Evolutionary conservation across 2,329 filamentous ascomycete species (phyloP), one percentile per base, ranked within the genome.

Genomic region (Dryadomyces quercus-mongolicae): DNA sequence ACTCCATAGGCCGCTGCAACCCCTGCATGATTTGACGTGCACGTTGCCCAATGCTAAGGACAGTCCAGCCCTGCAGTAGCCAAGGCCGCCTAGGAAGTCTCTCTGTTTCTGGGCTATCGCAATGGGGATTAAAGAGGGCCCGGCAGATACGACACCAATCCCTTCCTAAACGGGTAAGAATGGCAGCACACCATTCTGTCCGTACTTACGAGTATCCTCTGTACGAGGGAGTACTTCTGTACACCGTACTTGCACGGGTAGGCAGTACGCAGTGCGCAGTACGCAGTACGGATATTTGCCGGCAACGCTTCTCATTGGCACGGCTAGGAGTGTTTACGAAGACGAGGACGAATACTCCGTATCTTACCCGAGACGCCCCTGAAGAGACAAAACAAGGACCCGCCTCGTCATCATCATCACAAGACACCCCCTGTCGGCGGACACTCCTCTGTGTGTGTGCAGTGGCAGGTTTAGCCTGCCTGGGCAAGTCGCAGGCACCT

Each of bases 331-430:
- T n/a, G n/a, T 31, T 31, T 31, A 31, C 25, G 4, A 31, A 8
- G 25, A 31, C 25, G 25, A 31, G 8, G 25, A 31, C 25, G 25
- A 31, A 31, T 31, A 31, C 25, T 31, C 25, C 25, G 25, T 31
- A 31, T 31, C 25, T 31, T 31, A 31, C 25, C 25, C 25, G 25
- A 31, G 25, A 45, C 46, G 34, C 49, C 50, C 52, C 43, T 55
- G 42, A 52, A 53, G 50, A 53, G 50, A 13, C 49, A 47, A 36
- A 50, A 43, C 52, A 56, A 47, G 42, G 50, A 10, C 58, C 56
- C 56, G 55, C 58, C 18, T 54, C 53, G 21, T 43, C 52, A 47
- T 53, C 54, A 47, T 10, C 47, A 53, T 53, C 53, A 55, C 54
- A 56, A 56, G 53, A 55, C 55, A 52, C 54, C 42, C 52, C 54